Conservation (phyloP, 228 moss, liverwort and hornwort genomes). For the Sphagnum fallax region DNA sequence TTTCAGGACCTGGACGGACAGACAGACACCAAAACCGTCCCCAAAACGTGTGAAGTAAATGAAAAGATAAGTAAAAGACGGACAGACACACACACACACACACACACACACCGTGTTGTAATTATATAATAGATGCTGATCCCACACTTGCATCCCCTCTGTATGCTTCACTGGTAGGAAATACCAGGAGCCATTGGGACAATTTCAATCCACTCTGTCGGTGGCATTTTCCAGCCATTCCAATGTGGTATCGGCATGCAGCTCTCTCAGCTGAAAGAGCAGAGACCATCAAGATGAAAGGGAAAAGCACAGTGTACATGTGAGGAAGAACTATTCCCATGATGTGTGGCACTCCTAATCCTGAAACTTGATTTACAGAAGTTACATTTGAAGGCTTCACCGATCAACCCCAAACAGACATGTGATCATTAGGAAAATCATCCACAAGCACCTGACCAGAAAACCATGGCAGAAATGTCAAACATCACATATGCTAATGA, state of each 20-base stretch:
- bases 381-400: constrained; percentile 47
- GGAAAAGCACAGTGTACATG: constrained; percentile 58
- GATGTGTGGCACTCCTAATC: constrained; percentile 71
- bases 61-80: no score
- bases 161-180: no score
- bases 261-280: constrained; percentile 80
- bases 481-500: constrained; percentile 38
- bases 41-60: no score
- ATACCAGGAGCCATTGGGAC: no score
- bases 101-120: no score
- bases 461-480: constrained; percentile 76
- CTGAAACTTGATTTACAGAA: constrained; percentile 29
- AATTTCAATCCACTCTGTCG: background rate
- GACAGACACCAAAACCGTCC: no score
- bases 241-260: constrained; percentile 37
- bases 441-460: constrained; percentile 76
- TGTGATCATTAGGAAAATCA: constrained; percentile 68
- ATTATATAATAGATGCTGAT: no score
- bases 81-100: no score
- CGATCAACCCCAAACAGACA: constrained; percentile 81
- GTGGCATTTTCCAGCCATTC: constrained; percentile 22
- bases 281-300: constrained; percentile 57
- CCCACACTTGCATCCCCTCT: no score
- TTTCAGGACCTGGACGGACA: no score
- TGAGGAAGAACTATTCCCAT: constrained; percentile 82